Base-by-base conservation (phyloP, 2,329 filamentous ascomycete species). In the Exophiala oligosperma region DNA sequence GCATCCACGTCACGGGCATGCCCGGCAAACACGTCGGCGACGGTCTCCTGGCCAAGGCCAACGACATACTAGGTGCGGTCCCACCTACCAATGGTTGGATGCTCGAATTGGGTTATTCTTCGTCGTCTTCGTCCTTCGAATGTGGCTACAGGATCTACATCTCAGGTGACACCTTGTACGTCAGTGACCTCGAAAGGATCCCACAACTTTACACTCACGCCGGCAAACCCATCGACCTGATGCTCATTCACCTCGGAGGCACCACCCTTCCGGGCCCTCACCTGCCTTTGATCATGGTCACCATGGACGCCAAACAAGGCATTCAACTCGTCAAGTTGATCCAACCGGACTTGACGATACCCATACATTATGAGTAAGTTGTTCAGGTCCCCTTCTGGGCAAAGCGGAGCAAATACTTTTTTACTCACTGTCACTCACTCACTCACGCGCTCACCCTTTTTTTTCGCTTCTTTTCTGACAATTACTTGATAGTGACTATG, bases 21-120 rank as follows among this genome's bases (percentile, higher is more conserved):
- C 86, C 85, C 0, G 86, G 84, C 1, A 86, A 87, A 66, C 85
- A 88, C 67, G 79, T 88, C 4, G 78, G 80, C 0, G 73, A 21
- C 67, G 75, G 73, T 1, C 66, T 81, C 1, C 64, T 74, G 17
- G 69, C 74, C 12, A 76, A 72, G 14, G 56, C 72, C 46, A 83
- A 83, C 65, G 75, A 81, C 28, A 48, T 79, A 7, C 72, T 80
- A n/a, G 65, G 72, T 23, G 80, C 79, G 1, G 77, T 74, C 56
- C 86, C 85, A 3, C 86, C 84, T 1, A 86, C 82, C 1, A 88
- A 87, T 66, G 85, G 85, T 32, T 88, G 85, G 84, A 81, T 88
- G 73, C 60, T 88, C 3, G 84, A 88, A 69, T 72, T 88, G 8
- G 84, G 85, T 1, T 78, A 81, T 63, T 64, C 67, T 43, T 57